Conservation (phyloP, 108 stramenopile species). For the Seminavis robusta region DNA sequence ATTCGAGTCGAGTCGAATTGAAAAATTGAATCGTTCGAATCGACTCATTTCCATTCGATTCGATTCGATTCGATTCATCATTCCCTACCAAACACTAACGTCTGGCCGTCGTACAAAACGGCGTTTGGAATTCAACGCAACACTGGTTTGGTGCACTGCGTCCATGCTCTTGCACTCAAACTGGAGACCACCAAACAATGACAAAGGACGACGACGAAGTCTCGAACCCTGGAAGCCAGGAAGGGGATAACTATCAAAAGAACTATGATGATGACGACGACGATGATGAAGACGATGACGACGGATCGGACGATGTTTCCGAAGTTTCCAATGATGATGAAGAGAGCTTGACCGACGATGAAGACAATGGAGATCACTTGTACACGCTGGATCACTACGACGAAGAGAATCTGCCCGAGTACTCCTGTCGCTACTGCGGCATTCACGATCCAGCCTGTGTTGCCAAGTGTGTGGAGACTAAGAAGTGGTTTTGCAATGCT, state of each 20-base stretch:
- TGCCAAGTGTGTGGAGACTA: conserved; percentile 91
- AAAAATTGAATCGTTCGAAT: too few relatives aligned
- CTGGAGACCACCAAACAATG: too few relatives aligned
- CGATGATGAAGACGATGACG: conserved; percentile 33
- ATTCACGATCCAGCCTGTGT: conserved; percentile 93
- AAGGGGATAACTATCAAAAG: background rate
- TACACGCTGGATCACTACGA: conserved; percentile 72
- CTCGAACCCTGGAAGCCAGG: background rate
- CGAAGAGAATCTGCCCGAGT: conserved; percentile 75
- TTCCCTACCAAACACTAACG: too few relatives aligned
- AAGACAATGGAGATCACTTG: conserved; percentile 48
- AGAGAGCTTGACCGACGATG: conserved; percentile 20
- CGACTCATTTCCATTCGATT: too few relatives aligned
- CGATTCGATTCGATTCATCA: too few relatives aligned
- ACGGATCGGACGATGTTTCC: conserved; percentile 42
- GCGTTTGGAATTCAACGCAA: too few relatives aligned
- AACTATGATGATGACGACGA: conserved; percentile 23
- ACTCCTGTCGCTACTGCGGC: conserved; percentile 95
- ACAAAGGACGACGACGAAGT: too few relatives aligned
- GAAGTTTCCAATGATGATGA: conserved; percentile 37
- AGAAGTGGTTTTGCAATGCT: conserved; percentile 99
- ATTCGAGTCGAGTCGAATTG: too few relatives aligned
- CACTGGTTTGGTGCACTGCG: too few relatives aligned
- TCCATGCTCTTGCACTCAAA: too few relatives aligned
- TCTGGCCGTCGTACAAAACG: too few relatives aligned